These are phyloP conservation scores for Hevea brasiliensis DNA, from an alignment of 345 rosid species.

Conservation along the genomic window DNA sequence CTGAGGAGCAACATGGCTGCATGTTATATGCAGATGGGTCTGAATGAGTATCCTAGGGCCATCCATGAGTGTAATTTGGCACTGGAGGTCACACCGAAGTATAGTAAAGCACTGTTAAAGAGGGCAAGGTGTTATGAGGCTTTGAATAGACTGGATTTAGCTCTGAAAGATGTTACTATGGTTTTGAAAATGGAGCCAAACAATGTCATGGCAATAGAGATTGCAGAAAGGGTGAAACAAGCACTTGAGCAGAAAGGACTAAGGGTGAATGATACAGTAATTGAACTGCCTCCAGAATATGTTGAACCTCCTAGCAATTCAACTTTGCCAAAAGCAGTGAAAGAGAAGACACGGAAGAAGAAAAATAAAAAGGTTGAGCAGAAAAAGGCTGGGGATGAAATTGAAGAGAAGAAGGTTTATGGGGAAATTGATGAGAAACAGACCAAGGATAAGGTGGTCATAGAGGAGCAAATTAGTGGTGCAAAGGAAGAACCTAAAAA, in stretches of 20 bases:
- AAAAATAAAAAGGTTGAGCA: slow-evolving; percentile 33
- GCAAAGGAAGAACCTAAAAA: slow-evolving; percentile 43
- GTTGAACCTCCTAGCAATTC: slow-evolving; percentile 56
- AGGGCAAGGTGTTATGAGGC: slow-evolving; percentile 91
- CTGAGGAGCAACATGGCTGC: slow-evolving; percentile 81
- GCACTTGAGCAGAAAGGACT: slow-evolving; percentile 60
- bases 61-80: slow-evolving; percentile 78
- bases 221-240: slow-evolving; percentile 62
- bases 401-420: slow-evolving; percentile 39
- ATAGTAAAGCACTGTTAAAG: slow-evolving; percentile 72
- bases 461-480: slow-evolving; percentile 50
- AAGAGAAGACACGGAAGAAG: slow-evolving; percentile 45
- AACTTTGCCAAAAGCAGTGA: slow-evolving; percentile 31
- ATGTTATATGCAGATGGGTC: slow-evolving; percentile 87
- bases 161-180: slow-evolving; percentile 61
- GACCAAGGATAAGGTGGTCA: slow-evolving; percentile 55
- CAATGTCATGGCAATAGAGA: slow-evolving; percentile 71
- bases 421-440: slow-evolving; percentile 36
- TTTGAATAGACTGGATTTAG: slow-evolving; percentile 75
- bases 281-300: slow-evolving; percentile 73
- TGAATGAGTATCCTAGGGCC: slow-evolving; percentile 68
- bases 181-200: slow-evolving; percentile 70
- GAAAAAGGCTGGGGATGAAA: slow-evolving; percentile 19
- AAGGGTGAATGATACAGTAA: slow-evolving; percentile 52
- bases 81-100: slow-evolving; percentile 61